Evolutionary conservation across 495 filamentous ascomycete genomes (phyloP).

Genomic region (Penicillium nucicola): DNA sequence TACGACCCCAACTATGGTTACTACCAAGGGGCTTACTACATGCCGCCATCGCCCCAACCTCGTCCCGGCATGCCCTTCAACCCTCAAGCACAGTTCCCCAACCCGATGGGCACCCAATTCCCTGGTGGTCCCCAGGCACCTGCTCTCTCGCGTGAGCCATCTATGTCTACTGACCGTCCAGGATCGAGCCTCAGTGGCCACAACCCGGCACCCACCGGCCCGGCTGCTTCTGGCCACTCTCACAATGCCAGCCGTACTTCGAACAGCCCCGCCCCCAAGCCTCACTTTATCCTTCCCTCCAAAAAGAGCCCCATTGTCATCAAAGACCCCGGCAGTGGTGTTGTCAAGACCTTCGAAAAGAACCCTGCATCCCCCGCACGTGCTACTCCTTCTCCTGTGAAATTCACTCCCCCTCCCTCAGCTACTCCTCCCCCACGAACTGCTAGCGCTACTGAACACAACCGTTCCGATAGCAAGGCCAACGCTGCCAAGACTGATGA

Average conservation of each 20-base stretch:
- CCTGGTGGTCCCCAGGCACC: slow-evolving; percentile 48
- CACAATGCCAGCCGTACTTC: slow-evolving; percentile 55
- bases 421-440: slow-evolving; percentile 58
- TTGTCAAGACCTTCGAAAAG: slow-evolving; percentile 57
- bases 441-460: slow-evolving; percentile 53
- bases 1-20: slow-evolving; percentile 51
- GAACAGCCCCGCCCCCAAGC: slow-evolving; percentile 49
- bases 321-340: slow-evolving; percentile 72
- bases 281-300: slow-evolving; percentile 51
- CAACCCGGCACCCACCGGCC: slow-evolving; percentile 53
- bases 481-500: slow-evolving; percentile 56
- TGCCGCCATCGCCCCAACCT: slow-evolving; percentile 50
- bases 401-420: slow-evolving; percentile 62
- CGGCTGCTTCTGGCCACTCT: slow-evolving; percentile 57
- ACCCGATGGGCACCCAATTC: slow-evolving; percentile 28
- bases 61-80: slow-evolving; percentile 52
- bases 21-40: slow-evolving; percentile 42
- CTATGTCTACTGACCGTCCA: slow-evolving; percentile 74
- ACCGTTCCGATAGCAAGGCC: slow-evolving; percentile 56
- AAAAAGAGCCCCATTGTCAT: slow-evolving; percentile 74
- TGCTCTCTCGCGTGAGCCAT: slow-evolving; percentile 78
- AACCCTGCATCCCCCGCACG: slow-evolving; percentile 53
- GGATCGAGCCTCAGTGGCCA: slow-evolving; percentile 70
- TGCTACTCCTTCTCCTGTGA: slow-evolving; percentile 54
- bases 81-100: slow-evolving; percentile 51